A percentile compares a stretch with the other conserved stretches of the same genome.
phyloP scores from a whole-genome alignment of 805 yeast genomes.

The Zygosaccharomyces siamensis region DNA sequence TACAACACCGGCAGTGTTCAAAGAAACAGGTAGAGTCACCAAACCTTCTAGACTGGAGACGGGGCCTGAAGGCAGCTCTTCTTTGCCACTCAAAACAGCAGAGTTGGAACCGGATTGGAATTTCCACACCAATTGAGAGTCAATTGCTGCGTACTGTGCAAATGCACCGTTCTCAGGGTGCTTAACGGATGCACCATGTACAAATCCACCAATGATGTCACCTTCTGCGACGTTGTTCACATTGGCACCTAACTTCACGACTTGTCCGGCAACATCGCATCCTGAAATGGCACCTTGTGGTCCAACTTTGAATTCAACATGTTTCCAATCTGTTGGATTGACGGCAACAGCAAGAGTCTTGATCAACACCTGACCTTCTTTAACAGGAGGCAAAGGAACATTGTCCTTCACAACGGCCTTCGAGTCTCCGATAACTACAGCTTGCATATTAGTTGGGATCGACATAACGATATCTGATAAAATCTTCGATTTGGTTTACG shows the following conservation, averaged over 20 bases:
- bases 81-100: constrained; percentile 22
- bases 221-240: constrained; percentile 43
- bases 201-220: constrained; percentile 50
- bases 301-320: constrained; percentile 40
- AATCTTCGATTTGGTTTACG: no score
- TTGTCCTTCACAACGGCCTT: constrained; percentile 27
- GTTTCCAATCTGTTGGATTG: constrained; percentile 74
- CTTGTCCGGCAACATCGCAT: constrained; percentile 56
- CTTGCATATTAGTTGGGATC: constrained; percentile 34
- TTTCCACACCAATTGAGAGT: constrained; percentile 10
- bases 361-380: constrained; percentile 41
- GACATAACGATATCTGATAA: neutral
- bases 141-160: constrained; percentile 47
- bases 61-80: constrained; percentile 34
- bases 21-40: constrained; percentile 51
- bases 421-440: constrained; percentile 39
- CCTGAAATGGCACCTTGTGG: constrained; percentile 50
- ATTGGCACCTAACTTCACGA: constrained; percentile 45
- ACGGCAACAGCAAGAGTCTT: constrained; percentile 51
- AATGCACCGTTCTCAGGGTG: constrained; percentile 51
- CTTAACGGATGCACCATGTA: constrained; percentile 49
- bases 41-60: constrained; percentile 58
- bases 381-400: constrained; percentile 36
- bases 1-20: constrained; percentile 45
- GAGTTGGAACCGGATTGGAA: constrained; percentile 1